Percentiles rank a stretch among this genome's conserved stretches.
Evolutionary conservation across 116 monocot species (phyloP).

Genomic region (Iris pallida): DNA sequence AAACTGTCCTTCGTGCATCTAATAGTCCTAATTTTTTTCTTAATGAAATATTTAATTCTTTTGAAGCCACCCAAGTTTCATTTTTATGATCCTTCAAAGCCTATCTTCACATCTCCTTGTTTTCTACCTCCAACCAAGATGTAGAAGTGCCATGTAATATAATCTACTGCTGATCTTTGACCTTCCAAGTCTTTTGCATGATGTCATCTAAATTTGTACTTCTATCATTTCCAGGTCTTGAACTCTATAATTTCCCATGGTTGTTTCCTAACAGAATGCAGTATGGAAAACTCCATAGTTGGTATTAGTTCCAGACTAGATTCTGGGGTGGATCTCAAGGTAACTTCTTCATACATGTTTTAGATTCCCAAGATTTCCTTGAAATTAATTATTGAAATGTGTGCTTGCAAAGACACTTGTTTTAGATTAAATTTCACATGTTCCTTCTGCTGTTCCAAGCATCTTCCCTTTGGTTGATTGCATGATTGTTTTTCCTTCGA

Average conservation of each 20-base stretch:
- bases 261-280: constrained; percentile 54
- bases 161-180: background rate
- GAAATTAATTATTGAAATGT: no score
- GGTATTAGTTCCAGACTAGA: constrained; percentile 63
- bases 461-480: no score
- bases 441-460: no score
- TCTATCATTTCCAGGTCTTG: constrained; percentile 27
- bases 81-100: constrained; percentile 63
- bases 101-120: constrained; percentile 73
- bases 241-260: constrained; percentile 73
- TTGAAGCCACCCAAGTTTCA: constrained; percentile 62
- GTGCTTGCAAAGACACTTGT: no score
- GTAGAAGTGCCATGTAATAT: constrained; percentile 53
- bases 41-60: background rate
- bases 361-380: background rate
- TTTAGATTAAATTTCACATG: no score
- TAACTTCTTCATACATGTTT: constrained; percentile 2
- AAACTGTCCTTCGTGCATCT: no score
- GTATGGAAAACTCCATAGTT: constrained; percentile 52
- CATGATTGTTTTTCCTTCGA: no score
- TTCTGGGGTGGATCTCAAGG: constrained; percentile 51
- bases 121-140: constrained; percentile 69
- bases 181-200: background rate
- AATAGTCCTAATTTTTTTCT: background rate
- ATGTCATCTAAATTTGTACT: background rate